These are phyloP conservation scores for Pyricularia grisea DNA, from an alignment of 2,329 filamentous ascomycete genomes.

Conservation along the genomic window DNA sequence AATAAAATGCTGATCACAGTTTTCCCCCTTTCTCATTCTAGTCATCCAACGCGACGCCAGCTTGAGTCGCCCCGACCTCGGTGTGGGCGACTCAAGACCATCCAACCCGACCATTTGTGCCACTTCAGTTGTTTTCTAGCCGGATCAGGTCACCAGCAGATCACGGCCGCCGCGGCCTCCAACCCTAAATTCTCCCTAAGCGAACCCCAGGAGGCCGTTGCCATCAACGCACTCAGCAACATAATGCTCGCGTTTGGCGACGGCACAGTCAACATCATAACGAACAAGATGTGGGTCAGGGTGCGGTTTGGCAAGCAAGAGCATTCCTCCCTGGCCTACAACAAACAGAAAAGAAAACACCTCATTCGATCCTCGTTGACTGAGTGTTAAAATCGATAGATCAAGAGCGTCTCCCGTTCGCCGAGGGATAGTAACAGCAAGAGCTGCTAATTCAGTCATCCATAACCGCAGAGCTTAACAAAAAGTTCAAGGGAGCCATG, in stretches of 20 bases:
- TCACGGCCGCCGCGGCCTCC: neutral
- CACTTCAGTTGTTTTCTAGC: neutral
- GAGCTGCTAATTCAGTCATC: neutral
- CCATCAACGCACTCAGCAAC: neutral
- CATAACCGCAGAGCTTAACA: neutral
- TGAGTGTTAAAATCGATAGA: neutral
- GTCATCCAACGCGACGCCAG: conserved; percentile 4
- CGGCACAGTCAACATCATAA: neutral
- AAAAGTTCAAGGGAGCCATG: neutral
- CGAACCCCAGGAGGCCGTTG: neutral
- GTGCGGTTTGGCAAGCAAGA: neutral
- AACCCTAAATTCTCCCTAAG: neutral
- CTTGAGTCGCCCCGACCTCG: neutral
- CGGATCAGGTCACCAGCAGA: conserved; percentile 22
- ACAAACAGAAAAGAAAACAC: neutral
- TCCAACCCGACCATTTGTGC: conserved; percentile 1
- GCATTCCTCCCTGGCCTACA: neutral
- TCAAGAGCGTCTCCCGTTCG: neutral
- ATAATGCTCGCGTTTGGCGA: neutral
- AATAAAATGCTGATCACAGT: too few species aligned
- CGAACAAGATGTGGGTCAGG: neutral
- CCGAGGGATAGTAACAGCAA: neutral
- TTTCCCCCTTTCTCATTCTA: neutral
- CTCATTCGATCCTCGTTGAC: neutral
- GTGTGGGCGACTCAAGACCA: neutral